These are phyloP conservation scores for Rhamnella rubrinervis DNA, from an alignment of 331 rosid species.

Conservation along the genomic window DNA sequence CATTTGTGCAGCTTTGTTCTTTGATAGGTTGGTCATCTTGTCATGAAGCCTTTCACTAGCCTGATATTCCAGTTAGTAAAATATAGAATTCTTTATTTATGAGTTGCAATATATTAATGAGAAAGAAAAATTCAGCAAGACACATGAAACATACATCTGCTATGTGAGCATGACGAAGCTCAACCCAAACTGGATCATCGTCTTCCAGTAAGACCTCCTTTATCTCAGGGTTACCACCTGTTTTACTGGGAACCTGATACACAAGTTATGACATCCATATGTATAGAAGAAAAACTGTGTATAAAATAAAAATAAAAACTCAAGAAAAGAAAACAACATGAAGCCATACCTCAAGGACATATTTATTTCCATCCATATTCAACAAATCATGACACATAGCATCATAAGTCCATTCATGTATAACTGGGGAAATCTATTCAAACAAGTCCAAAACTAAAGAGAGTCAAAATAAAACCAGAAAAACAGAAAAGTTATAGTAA, in stretches of 20 bases:
- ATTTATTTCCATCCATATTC: conserved; percentile 85
- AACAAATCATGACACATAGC: conserved; percentile 93
- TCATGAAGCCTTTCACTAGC: conserved; percentile 90
- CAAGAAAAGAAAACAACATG: conserved; percentile 9
- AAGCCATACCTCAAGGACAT: conserved; percentile 61
- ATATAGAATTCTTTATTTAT: conserved; percentile 18
- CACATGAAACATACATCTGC: conserved; percentile 69
- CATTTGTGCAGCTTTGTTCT: conserved; percentile 94
- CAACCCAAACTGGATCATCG: conserved; percentile 86
- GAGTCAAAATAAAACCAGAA: conserved; percentile 15
- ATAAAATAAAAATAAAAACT: conserved; percentile 1
- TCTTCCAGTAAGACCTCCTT: conserved; percentile 82
- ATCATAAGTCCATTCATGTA: conserved; percentile 99
- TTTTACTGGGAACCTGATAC: conserved; percentile 77
- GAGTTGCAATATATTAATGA: conserved; percentile 12
- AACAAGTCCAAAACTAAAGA: conserved; percentile 22
- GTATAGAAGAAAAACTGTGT: conserved; percentile 4
- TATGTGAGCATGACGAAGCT: conserved; percentile 89
- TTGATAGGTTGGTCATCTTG: conserved; percentile 66
- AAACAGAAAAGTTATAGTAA: conserved; percentile 3
- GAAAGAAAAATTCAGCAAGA: background rate
- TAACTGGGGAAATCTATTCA: conserved; percentile 84
- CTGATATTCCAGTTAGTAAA: conserved; percentile 45
- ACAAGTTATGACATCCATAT: conserved; percentile 19
- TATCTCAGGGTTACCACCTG: conserved; percentile 65